phyloP scores from a whole-genome alignment of 75 land plant species.

The Adiantum capillusveneris region DNA sequence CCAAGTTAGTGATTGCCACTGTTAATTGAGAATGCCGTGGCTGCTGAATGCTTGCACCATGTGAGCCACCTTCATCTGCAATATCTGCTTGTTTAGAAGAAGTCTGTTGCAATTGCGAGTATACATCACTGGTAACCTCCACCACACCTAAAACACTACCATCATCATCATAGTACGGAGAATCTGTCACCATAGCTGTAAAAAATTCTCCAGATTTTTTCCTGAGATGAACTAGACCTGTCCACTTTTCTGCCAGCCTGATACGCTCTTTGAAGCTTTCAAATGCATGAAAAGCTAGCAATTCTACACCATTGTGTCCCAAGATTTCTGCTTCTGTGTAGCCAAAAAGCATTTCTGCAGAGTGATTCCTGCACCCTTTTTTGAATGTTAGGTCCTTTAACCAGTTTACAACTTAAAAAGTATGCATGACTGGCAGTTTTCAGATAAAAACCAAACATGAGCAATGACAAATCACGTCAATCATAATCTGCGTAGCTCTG shows the following conservation, averaged over 20 bases:
- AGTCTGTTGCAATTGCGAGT: not conserved
- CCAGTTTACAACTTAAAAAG: too few species aligned
- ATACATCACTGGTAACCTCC: constrained; percentile 9
- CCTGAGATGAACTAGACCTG: constrained; percentile 20
- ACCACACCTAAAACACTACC: constrained; percentile 25
- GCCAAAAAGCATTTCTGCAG: constrained; percentile 31
- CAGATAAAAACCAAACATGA: too few species aligned
- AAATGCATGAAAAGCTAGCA: constrained; percentile 6
- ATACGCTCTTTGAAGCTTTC: constrained; percentile 9
- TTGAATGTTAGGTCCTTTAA: too few species aligned
- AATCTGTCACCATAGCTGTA: constrained; percentile 25
- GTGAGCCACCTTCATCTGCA: constrained; percentile 1
- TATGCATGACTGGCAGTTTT: too few species aligned
- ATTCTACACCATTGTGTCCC: constrained; percentile 20
- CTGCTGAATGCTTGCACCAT: not conserved
- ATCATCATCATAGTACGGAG: constrained; percentile 30
- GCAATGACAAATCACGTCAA: too few species aligned
- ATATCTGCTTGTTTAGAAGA: not conserved
- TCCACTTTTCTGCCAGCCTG: constrained; percentile 20
- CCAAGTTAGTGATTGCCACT: constrained; percentile 19
- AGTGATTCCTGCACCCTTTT: constrained; percentile 46
- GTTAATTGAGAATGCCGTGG: constrained; percentile 3
- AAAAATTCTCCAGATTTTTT: constrained; percentile 35
- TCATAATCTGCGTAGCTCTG: too few species aligned
- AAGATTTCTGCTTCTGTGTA: constrained; percentile 31